Evolutionary conservation across 23 red algal genomes (phyloP).

Genomic region (Gracilaria gracilis): DNA sequence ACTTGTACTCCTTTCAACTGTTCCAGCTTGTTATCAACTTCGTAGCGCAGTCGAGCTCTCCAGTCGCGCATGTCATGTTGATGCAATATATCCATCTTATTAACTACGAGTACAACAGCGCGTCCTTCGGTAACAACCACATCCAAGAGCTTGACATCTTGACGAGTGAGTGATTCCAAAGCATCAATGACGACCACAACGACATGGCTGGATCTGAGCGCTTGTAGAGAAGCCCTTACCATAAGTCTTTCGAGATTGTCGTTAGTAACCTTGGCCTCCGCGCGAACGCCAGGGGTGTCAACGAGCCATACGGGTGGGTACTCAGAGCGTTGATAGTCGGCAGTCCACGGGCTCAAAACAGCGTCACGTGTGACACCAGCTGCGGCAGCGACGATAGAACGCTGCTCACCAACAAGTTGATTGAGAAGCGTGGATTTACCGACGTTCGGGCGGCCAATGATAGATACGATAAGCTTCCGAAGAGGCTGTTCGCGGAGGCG

Average conservation of each 20-base stretch:
- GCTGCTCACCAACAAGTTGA: slow-evolving; percentile 76
- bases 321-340: neutral
- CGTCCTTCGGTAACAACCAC: slow-evolving; percentile 61
- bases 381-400: slow-evolving; percentile 82
- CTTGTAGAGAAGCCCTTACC: slow-evolving; percentile 55
- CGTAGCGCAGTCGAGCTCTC: slow-evolving; percentile 24
- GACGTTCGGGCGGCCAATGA: slow-evolving; percentile 97
- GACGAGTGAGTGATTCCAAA: slow-evolving; percentile 24
- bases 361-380: slow-evolving; percentile 95
- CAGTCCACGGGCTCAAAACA: slow-evolving; percentile 74
- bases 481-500: slow-evolving; percentile 35
- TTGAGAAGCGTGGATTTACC: slow-evolving; percentile 95
- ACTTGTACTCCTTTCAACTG: slow-evolving; percentile 61
- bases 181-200: slow-evolving; percentile 81
- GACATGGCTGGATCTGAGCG: slow-evolving; percentile 78
- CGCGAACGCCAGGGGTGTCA: slow-evolving; percentile 91
- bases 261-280: slow-evolving; percentile 24
- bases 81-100: slow-evolving; percentile 75
- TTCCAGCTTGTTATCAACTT: slow-evolving; percentile 45
- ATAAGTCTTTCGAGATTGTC: slow-evolving; percentile 67
- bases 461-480: slow-evolving; percentile 60
- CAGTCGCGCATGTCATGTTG: neutral
- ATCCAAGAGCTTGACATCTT: slow-evolving; percentile 69
- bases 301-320: slow-evolving; percentile 71
- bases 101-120: slow-evolving; percentile 71